Conservation (phyloP, 495 filamentous ascomycete species). For the Penicillium bovifimosum region DNA sequence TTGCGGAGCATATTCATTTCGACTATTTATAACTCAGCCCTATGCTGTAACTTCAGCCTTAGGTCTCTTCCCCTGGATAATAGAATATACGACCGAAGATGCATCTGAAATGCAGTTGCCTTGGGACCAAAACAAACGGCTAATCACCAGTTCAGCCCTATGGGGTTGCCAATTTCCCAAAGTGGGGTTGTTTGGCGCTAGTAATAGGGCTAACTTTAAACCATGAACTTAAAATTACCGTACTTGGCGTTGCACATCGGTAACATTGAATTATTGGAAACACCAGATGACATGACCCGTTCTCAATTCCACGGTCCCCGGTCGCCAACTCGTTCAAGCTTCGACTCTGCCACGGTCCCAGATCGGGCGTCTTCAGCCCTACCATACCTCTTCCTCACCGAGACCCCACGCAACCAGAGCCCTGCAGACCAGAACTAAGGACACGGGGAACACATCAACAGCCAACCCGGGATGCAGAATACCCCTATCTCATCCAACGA, state of each 20-base stretch:
- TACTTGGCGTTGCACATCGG: background rate
- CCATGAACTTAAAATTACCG: constrained; percentile 5
- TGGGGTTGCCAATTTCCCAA: background rate
- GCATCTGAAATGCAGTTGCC: background rate
- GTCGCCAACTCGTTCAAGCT: background rate
- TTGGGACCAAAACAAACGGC: background rate
- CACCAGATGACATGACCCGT: background rate
- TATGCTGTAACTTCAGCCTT: too few relatives aligned
- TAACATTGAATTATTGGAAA: background rate
- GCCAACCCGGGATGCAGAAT: background rate
- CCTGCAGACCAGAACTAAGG: background rate
- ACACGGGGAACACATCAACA: background rate
- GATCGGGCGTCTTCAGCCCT: background rate
- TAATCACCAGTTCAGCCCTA: constrained; percentile 14
- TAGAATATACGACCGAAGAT: too few relatives aligned
- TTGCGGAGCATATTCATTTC: background rate
- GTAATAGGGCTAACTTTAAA: constrained; percentile 14
- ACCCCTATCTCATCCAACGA: background rate
- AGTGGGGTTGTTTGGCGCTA: constrained; percentile 5
- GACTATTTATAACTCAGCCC: background rate
- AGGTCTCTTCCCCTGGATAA: too few relatives aligned
- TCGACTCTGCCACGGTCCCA: background rate
- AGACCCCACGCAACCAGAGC: background rate
- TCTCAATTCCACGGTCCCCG: background rate
- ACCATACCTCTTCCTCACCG: background rate